Conservation (phyloP, 2,329 filamentous ascomycete genomes). For the Ophiocordyceps australis region DNA sequence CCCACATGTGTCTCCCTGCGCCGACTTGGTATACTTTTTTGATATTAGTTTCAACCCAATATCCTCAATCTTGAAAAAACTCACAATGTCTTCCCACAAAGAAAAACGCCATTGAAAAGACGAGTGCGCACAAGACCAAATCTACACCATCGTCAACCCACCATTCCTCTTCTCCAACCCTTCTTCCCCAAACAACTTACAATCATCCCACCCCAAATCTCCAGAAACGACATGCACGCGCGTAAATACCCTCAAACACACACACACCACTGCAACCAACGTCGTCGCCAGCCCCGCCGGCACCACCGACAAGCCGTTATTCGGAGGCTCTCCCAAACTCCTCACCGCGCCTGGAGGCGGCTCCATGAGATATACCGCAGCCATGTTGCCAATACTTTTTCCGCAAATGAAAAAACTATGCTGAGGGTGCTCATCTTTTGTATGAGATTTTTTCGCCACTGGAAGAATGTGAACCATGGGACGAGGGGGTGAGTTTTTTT, state of each 20-base stretch:
- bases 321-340: conserved; percentile 6
- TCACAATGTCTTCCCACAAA: conserved; percentile 7
- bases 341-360: conserved; percentile 8
- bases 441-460: no score
- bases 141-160: background rate
- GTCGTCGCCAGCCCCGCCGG: conserved; percentile 8
- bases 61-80: no score
- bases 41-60: no score
- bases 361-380: conserved; percentile 8
- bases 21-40: conserved; percentile 9
- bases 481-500: no score
- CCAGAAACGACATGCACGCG: conserved; percentile 10
- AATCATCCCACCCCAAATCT: conserved; percentile 10
- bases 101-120: conserved; percentile 8
- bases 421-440: no score
- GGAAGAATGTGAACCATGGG: no score
- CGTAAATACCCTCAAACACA: conserved; percentile 9
- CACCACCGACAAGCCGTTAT: conserved; percentile 6
- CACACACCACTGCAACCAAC: conserved; percentile 6
- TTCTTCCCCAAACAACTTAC: conserved; percentile 4
- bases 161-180: background rate
- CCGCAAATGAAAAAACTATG: no score
- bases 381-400: background rate
- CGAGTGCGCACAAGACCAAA: conserved; percentile 7
- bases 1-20: conserved; percentile 12